Evolutionary conservation across 2,329 filamentous ascomycete genomes (phyloP).

Genomic region (Fusarium penzigii): DNA sequence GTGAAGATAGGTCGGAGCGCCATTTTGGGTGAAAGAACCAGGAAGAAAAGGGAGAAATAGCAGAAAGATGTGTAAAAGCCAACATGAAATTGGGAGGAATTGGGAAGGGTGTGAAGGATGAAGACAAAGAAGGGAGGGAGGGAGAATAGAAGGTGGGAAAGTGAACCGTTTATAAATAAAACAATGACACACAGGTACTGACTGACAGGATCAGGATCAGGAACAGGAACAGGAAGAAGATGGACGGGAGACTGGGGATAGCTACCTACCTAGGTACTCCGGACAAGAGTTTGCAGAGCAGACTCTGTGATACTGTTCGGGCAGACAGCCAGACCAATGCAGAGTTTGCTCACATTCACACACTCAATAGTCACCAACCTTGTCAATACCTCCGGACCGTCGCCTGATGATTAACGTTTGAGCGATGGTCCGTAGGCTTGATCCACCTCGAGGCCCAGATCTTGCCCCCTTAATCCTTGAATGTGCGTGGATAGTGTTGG

Average conservation of each 20-base stretch:
- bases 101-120: slow-evolving; percentile 16
- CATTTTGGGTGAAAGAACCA: slow-evolving; percentile 52
- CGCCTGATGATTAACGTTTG: slow-evolving; percentile 25
- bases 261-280: no score
- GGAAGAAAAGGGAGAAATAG: slow-evolving; percentile 31
- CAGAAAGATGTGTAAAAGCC: slow-evolving; percentile 25
- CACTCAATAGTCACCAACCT: no score
- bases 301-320: no score
- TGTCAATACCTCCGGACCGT: slow-evolving; percentile 31
- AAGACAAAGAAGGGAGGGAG: no score
- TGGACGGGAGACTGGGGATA: no score
- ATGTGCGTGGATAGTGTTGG: slow-evolving; percentile 22
- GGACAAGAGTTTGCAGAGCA: no score
- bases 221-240: no score
- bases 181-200: no score
- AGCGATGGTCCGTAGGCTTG: slow-evolving; percentile 31
- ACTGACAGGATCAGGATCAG: no score
- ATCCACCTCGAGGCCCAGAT: slow-evolving; percentile 17
- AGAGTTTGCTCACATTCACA: slow-evolving; percentile 24
- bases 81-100: slow-evolving; percentile 26
- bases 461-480: slow-evolving; percentile 25
- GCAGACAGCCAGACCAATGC: no score
- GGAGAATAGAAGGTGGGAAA: no score
- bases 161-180: no score
- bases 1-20: slow-evolving; percentile 77